Percentiles rank a stretch among this genome's conserved stretches.
Conservation (phyloP, 2,329 filamentous ascomycete species). For the Colletotrichum navitas region DNA sequence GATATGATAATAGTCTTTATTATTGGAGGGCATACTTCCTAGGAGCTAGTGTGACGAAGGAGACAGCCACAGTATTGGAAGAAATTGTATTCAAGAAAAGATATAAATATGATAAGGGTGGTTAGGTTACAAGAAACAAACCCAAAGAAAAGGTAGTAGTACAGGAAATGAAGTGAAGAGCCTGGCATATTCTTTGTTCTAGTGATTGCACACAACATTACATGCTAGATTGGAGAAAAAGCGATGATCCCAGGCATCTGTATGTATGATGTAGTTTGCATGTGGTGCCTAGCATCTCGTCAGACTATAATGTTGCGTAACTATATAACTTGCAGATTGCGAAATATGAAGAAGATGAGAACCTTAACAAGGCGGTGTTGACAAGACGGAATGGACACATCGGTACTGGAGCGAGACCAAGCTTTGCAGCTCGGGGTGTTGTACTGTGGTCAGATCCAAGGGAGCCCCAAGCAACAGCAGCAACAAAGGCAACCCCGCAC, state of each 20-base stretch:
- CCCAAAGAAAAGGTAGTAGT: background rate
- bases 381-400: background rate
- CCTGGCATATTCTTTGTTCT: background rate
- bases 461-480: background rate
- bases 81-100: background rate
- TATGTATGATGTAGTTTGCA: background rate
- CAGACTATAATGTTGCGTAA: background rate
- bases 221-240: background rate
- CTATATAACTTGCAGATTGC: fast-evolving
- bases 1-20: too few species aligned
- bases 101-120: background rate
- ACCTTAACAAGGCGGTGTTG: too few species aligned
- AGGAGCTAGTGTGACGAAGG: fast-evolving
- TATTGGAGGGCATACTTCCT: background rate
- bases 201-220: background rate
- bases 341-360: too few species aligned
- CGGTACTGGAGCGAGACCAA: background rate
- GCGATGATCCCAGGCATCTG: background rate
- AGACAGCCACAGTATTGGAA: background rate
- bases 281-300: background rate
- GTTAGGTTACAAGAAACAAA: background rate
- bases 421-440: background rate
- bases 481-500: constrained; percentile 10
- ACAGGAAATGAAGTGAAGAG: too few species aligned
- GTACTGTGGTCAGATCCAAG: background rate